Evolutionary conservation across 2,329 filamentous ascomycete species (phyloP).

Genomic region (Paraconiothyrium brasiliense): DNA sequence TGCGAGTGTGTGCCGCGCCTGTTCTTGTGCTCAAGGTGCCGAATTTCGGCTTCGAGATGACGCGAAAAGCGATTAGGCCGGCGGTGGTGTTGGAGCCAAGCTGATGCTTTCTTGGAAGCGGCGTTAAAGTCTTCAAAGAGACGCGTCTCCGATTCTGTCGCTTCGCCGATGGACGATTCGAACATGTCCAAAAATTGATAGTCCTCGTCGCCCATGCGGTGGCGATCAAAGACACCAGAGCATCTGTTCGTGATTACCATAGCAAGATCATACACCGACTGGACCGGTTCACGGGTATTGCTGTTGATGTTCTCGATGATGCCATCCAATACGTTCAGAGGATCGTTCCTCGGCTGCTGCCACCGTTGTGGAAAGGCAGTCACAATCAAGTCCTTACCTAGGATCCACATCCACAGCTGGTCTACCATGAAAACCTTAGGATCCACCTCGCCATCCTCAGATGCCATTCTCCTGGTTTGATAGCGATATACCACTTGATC

Average conservation of each 20-base stretch:
- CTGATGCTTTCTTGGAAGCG: slow-evolving; percentile 65
- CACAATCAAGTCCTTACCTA: slow-evolving; percentile 67
- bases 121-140: slow-evolving; percentile 69
- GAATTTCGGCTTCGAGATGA: slow-evolving; percentile 46
- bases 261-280: slow-evolving; percentile 70
- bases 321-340: slow-evolving; percentile 69
- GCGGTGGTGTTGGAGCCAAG: slow-evolving; percentile 63
- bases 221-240: slow-evolving; percentile 68
- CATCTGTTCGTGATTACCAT: slow-evolving; percentile 69
- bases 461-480: slow-evolving; percentile 48
- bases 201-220: slow-evolving; percentile 66
- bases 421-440: slow-evolving; percentile 74
- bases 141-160: slow-evolving; percentile 61
- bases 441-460: slow-evolving; percentile 51
- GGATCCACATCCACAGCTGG: slow-evolving; percentile 73
- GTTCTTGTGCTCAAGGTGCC: slow-evolving; percentile 43
- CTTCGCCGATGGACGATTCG: slow-evolving; percentile 67
- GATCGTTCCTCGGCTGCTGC: slow-evolving; percentile 69
- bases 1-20: slow-evolving; percentile 39
- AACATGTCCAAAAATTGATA: slow-evolving; percentile 75
- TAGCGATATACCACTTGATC: slow-evolving; percentile 74
- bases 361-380: slow-evolving; percentile 68
- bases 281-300: slow-evolving; percentile 67
- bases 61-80: slow-evolving; percentile 49
- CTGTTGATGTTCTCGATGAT: slow-evolving; percentile 73